Percentiles rank a stretch among this genome's conserved stretches.
Evolutionary conservation across 441 rosid genomes (phyloP).

Genomic region (Euphorbia corollata): DNA sequence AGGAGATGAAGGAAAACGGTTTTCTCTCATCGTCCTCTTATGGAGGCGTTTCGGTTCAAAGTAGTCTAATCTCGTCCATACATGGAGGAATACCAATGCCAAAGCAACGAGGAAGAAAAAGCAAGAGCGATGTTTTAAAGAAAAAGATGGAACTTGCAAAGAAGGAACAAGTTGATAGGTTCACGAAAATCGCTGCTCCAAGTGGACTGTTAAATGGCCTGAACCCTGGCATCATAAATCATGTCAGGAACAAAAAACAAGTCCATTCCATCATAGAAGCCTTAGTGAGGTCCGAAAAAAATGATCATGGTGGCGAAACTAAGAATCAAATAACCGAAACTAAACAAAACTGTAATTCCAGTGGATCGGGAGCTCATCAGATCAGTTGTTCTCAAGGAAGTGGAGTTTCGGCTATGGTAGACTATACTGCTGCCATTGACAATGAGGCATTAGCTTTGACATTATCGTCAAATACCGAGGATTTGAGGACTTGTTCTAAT

Average conservation of each 20-base stretch:
- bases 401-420: slow-evolving; percentile 27
- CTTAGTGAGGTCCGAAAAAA: slow-evolving; percentile 51
- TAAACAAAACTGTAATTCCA: slow-evolving; percentile 21
- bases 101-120: slow-evolving; percentile 61
- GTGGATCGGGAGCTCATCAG: slow-evolving; percentile 29
- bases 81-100: slow-evolving; percentile 68
- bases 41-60: slow-evolving; percentile 51
- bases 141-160: slow-evolving; percentile 67
- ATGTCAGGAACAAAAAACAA: slow-evolving; percentile 75
- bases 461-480: slow-evolving; percentile 41
- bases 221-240: slow-evolving; percentile 89
- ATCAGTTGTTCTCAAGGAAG: slow-evolving; percentile 22
- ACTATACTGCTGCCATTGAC: slow-evolving; percentile 23
- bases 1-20: slow-evolving; percentile 86
- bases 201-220: slow-evolving; percentile 78
- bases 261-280: slow-evolving; percentile 88
- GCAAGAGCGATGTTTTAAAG: slow-evolving; percentile 47
- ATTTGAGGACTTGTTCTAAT: slow-evolving; percentile 35
- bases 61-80: slow-evolving; percentile 33
- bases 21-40: slow-evolving; percentile 49
- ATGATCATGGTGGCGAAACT: slow-evolving; percentile 24
- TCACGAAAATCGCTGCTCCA: slow-evolving; percentile 76
- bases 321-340: slow-evolving; percentile 29
- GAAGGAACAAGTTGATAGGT: slow-evolving; percentile 69
- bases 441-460: slow-evolving; percentile 37